Percentiles rank a stretch among this genome's conserved stretches.
Conservation (phyloP, 257 asterid species). For the Rauvolfia tetraphylla region DNA sequence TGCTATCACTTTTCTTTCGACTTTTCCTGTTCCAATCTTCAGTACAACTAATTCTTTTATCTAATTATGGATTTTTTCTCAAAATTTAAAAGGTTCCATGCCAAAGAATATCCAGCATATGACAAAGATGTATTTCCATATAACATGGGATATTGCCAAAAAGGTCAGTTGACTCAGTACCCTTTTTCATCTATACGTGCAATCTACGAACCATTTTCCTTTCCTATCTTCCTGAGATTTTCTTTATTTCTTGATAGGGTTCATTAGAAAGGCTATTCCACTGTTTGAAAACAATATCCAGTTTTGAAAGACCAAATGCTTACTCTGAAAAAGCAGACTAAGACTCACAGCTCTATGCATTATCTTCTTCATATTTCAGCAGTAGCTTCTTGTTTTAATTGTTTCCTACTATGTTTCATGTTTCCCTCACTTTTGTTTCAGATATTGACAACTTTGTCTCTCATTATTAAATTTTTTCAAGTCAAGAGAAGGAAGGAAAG, state of each 20-base stretch:
- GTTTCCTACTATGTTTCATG: background rate
- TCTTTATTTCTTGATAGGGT: background rate
- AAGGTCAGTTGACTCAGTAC: constrained; percentile 39
- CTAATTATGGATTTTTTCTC: constrained; percentile 12
- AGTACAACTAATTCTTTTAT: background rate
- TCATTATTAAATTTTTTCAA: background rate
- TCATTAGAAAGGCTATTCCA: background rate
- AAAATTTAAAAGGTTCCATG: constrained; percentile 73
- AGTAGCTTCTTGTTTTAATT: background rate
- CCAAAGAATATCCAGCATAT: constrained; percentile 87
- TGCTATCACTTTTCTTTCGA: background rate
- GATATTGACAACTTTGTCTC: background rate
- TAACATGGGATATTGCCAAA: constrained; percentile 93
- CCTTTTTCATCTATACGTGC: background rate
- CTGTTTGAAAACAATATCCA: no score
- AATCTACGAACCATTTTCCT: background rate
- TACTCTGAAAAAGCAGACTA: background rate
- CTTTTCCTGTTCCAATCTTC: background rate
- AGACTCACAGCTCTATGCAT: background rate
- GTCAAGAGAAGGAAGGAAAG: background rate
- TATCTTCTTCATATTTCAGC: background rate
- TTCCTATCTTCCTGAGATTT: background rate
- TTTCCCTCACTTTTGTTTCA: background rate
- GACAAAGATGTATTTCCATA: constrained; percentile 64
- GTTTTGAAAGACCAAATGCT: no score